A percentile compares a stretch with the other conserved stretches of the same genome.
phyloP scores from a whole-genome alignment of 225 moss, liverwort and hornwort genomes.

The Polytrichum formosum region DNA sequence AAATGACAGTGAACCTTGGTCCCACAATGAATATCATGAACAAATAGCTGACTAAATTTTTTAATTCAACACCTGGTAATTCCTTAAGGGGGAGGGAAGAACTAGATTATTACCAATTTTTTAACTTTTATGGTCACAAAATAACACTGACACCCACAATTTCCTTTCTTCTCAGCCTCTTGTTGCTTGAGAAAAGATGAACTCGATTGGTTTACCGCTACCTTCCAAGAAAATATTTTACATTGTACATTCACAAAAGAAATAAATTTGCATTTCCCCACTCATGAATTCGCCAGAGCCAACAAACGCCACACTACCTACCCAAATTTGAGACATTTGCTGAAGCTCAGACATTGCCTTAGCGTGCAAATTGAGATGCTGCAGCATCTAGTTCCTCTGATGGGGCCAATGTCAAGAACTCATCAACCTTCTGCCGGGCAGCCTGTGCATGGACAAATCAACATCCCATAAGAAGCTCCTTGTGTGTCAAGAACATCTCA shows the following conservation, averaged over 20 bases:
- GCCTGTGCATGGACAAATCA: conserved; percentile 41
- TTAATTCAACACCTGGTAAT: too few relatives aligned
- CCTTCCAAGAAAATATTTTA: too few relatives aligned
- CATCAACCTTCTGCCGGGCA: conserved; percentile 62
- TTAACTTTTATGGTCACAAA: too few relatives aligned
- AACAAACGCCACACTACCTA: not conserved
- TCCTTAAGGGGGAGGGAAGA: too few relatives aligned
- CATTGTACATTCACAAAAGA: not conserved
- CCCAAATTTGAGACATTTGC: not conserved
- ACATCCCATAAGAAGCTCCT: conserved; percentile 7
- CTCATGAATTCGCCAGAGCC: not conserved
- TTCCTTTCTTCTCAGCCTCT: too few relatives aligned
- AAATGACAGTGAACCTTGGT: too few relatives aligned
- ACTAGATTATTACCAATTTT: too few relatives aligned
- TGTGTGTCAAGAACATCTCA: not conserved
- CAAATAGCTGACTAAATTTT: too few relatives aligned
- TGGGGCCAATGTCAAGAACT: conserved; percentile 62
- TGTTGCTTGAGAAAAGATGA: too few relatives aligned
- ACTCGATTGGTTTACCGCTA: too few relatives aligned
- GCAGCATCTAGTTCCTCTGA: conserved; percentile 69
- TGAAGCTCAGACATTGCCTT: not conserved
- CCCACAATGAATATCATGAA: too few relatives aligned
- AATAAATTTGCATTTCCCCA: not conserved
- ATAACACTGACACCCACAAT: too few relatives aligned
- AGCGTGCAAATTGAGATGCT: conserved; percentile 42